A percentile compares a stretch with the other conserved stretches of the same genome.
These are phyloP conservation scores for Aulographum hederae DNA, from an alignment of 2,329 filamentous ascomycete species.

Conservation along the genomic window DNA sequence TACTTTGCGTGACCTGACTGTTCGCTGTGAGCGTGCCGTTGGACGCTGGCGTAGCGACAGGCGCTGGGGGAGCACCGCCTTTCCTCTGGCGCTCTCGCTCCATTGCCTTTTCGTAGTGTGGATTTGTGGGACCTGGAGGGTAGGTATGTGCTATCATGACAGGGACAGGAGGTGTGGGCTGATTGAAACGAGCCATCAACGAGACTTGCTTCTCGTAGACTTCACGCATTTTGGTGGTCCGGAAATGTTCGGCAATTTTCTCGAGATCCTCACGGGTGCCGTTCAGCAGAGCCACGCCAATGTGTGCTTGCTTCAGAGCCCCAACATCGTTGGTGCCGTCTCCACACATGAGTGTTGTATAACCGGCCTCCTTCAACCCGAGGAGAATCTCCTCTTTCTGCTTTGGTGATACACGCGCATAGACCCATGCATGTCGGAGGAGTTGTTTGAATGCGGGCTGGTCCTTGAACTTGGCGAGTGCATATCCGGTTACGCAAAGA, in stretches of 20 bases:
- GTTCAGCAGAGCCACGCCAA: slow-evolving; percentile 90
- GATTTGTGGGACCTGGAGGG: slow-evolving; percentile 76
- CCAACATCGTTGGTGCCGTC: slow-evolving; percentile 98
- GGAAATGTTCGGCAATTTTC: slow-evolving; percentile 81
- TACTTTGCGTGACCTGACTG: slow-evolving; percentile 4
- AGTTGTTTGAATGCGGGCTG: slow-evolving; percentile 60
- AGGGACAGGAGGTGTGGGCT: slow-evolving; percentile 84
- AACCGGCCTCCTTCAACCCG: slow-evolving; percentile 87
- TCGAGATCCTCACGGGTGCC: slow-evolving; percentile 81
- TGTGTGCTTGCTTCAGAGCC: slow-evolving; percentile 92
- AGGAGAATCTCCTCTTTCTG: slow-evolving; percentile 98
- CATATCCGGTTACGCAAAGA: slow-evolving; percentile 89
- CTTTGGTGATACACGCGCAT: slow-evolving; percentile 93
- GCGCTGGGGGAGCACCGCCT: slow-evolving; percentile 35
- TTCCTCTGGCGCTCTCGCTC: slow-evolving; percentile 71
- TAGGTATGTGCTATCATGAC: slow-evolving; percentile 83
- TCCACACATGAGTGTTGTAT: slow-evolving; percentile 96
- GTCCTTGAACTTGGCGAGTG: slow-evolving; percentile 71
- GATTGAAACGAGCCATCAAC: slow-evolving; percentile 90
- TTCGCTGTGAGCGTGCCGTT: slow-evolving; percentile 19
- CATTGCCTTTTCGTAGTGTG: slow-evolving; percentile 85
- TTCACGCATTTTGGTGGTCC: slow-evolving; percentile 95
- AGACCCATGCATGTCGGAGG: slow-evolving; percentile 86
- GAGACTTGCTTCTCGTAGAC: slow-evolving; percentile 90
- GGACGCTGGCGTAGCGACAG: slow-evolving; percentile 32